Evolutionary conservation across 352 stramenopile species (phyloP).

Genomic region (Phytophthora ohioensis): DNA sequence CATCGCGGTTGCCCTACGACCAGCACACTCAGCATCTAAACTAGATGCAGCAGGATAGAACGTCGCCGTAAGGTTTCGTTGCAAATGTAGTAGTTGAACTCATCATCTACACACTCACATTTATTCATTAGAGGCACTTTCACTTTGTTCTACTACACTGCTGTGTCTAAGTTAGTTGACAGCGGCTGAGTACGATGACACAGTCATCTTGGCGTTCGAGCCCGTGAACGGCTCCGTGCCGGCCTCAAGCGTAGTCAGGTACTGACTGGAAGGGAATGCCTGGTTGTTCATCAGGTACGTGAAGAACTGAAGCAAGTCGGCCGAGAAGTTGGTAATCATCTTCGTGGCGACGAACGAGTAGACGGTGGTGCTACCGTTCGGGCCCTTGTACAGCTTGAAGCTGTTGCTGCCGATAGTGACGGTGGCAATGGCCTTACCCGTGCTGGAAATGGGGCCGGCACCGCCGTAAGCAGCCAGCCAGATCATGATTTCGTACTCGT

Average conservation of each 20-base stretch:
- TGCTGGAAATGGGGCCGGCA: slow-evolving; percentile 39
- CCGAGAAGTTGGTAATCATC: slow-evolving; percentile 36
- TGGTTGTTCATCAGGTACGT: slow-evolving; percentile 34
- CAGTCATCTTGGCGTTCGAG: slow-evolving; percentile 37
- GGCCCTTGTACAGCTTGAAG: slow-evolving; percentile 40
- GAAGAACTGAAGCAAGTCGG: slow-evolving; percentile 37
- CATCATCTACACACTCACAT: background rate
- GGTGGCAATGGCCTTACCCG: slow-evolving; percentile 34
- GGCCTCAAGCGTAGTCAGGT: slow-evolving; percentile 39
- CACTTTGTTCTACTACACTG: background rate
- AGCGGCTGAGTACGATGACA: slow-evolving; percentile 38
- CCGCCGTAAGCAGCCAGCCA: slow-evolving; percentile 41
- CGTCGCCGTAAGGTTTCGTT: slow-evolving; percentile 14
- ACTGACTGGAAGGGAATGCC: slow-evolving; percentile 38
- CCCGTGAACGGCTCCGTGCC: slow-evolving; percentile 44
- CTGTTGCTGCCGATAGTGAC: slow-evolving; percentile 21
- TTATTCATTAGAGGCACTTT: slow-evolving; percentile 2
- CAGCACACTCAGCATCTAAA: slow-evolving; percentile 74
- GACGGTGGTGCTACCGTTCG: slow-evolving; percentile 41
- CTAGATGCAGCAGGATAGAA: slow-evolving; percentile 22
- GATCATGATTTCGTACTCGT: slow-evolving; percentile 54
- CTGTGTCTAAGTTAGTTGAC: slow-evolving; percentile 22
- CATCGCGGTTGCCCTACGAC: slow-evolving; percentile 74
- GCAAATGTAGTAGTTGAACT: slow-evolving; percentile 29
- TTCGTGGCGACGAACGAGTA: slow-evolving; percentile 44